Percentiles rank a stretch among this genome's conserved stretches.
Evolutionary conservation across 306 rosid species (phyloP).

Genomic region (Castanea sativa): DNA sequence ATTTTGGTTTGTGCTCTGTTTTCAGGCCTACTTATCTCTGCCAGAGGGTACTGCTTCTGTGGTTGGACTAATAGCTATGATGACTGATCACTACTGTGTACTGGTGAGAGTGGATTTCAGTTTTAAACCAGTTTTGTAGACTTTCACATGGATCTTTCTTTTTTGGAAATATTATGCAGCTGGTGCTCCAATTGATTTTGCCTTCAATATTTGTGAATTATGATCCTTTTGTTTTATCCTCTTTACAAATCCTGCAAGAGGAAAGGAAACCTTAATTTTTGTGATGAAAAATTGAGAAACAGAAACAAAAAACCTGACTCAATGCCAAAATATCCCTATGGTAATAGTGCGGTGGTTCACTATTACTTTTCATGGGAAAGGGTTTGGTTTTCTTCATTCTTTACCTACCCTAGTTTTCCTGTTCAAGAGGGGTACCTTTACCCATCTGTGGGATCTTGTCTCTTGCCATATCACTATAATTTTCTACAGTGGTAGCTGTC

Average conservation of each 20-base stretch:
- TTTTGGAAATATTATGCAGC: slow-evolving; percentile 14
- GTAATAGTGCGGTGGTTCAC: neutral
- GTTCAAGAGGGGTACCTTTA: neutral
- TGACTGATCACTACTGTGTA: slow-evolving; percentile 83
- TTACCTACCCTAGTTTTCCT: neutral
- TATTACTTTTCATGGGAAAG: neutral
- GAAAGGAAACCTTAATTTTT: slow-evolving; percentile 9
- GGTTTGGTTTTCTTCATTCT: neutral
- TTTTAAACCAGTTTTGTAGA: slow-evolving; percentile 14
- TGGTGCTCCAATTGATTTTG: neutral
- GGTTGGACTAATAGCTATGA: slow-evolving; percentile 90
- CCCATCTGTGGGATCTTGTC: neutral
- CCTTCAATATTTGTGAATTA: slow-evolving; percentile 12
- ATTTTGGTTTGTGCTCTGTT: slow-evolving; percentile 24
- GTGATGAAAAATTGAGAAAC: neutral
- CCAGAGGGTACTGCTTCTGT: slow-evolving; percentile 99
- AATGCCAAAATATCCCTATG: neutral
- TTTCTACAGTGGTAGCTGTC: neutral
- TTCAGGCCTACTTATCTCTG: slow-evolving; percentile 95
- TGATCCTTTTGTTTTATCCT: slow-evolving; percentile 6
- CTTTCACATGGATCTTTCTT: slow-evolving; percentile 12
- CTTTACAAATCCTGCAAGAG: slow-evolving; percentile 3
- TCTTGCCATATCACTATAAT: neutral
- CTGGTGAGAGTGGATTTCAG: slow-evolving; percentile 58
- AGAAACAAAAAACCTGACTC: slow-evolving; percentile 1